Evolutionary conservation across 257 asterid species (phyloP), one percentile per base, ranked within the genome.

Genomic region (Rauvolfia tetraphylla): DNA sequence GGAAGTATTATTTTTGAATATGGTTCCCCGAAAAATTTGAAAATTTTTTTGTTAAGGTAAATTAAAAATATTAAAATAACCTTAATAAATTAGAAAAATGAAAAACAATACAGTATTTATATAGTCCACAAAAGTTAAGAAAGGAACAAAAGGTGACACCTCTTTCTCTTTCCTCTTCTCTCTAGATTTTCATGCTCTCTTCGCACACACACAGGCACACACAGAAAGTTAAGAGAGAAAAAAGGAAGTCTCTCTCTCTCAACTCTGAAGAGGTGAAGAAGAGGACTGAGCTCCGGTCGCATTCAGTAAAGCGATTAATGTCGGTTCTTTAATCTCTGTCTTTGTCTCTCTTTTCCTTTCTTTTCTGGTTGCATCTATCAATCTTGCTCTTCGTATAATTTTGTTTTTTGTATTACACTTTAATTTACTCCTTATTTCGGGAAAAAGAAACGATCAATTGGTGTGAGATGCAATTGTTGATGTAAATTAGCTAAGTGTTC

Each of bases 281-380:
- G 83, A 83, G 61, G 59, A 31, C 71, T 69, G 79, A 69, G 41
- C 31, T 75, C 67, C 75, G 27, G 63, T 61, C 42, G 57, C 70
- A 63, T 61, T 54, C 41, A 54, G 15, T 59, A 80, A 81, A 82
- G 80, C 83, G 76, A 86, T 78, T 85, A 85, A 86, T 88, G 92
- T 90, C 82, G 86, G 89, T 87, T 80, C 66, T 85, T 86, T 76
- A 51, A 82, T 79, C 85, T 72, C 81, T 74, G 53, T n/a, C n/a
- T n/a, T n/a, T n/a, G n/a, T 63, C 29, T 67, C 76, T 79, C 58
- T 76, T 61, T 78, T 81, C 29, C 58, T 65, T 63, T 15, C 63
- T 73, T 79, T 77, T 73, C 78, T 73, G 75, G 51, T 4, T 13
- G 48, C 27, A 63, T 73, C 62, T 66, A 54, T 44, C 51, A 57